Conservation (phyloP, 768 basidiomycete genomes). For the Macrolepiota fuliginosa region DNA sequence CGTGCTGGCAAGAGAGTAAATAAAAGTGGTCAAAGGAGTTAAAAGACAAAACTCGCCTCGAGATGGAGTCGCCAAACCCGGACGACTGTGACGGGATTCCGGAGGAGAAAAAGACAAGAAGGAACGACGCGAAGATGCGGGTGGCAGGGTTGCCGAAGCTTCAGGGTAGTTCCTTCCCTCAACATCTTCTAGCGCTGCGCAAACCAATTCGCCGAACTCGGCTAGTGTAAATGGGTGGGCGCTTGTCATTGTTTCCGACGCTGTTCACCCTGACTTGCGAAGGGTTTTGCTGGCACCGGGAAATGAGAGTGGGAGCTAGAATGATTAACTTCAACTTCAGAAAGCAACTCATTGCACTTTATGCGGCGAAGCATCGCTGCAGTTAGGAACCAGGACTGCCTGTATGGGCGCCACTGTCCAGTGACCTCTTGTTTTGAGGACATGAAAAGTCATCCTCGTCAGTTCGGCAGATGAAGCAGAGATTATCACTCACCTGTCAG, state of each 20-base stretch:
- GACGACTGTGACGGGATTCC: neutral
- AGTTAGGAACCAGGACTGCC: conserved; percentile 4
- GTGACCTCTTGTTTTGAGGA: neutral
- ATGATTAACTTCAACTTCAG: neutral
- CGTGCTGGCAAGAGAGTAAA: neutral
- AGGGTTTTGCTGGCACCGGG: neutral
- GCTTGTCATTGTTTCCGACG: neutral
- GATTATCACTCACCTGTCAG: neutral
- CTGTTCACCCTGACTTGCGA: neutral
- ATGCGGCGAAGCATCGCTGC: conserved; percentile 5
- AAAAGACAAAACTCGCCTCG: neutral
- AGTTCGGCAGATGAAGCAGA: neutral
- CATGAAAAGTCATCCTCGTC: neutral
- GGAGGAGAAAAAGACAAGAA: conserved; percentile 9
- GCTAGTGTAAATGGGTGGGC: conserved; percentile 9
- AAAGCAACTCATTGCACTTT: neutral
- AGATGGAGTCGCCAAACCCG: neutral
- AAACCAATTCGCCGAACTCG: conserved; percentile 10
- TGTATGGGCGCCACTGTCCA: neutral
- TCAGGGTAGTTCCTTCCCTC: conserved; percentile 3
- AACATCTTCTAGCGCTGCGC: conserved; percentile 5
- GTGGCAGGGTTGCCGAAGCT: neutral
- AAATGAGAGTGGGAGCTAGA: neutral
- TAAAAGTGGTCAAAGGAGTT: neutral
- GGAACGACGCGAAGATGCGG: conserved; percentile 2